These are phyloP conservation scores for Plantago ovata DNA, from an alignment of 257 asterid genomes.

Conservation along the genomic window DNA sequence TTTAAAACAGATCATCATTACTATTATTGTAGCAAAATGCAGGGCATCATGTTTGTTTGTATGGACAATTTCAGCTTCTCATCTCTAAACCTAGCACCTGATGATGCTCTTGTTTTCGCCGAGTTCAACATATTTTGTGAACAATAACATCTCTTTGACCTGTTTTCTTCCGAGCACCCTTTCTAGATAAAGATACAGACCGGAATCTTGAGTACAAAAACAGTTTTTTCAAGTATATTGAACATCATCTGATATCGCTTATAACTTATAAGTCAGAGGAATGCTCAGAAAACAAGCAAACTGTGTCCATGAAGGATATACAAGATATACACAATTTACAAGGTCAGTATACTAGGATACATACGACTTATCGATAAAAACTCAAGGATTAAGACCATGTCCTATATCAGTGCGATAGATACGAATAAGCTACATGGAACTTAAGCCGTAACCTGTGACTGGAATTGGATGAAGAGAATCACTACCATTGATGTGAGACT, in stretches of 20 bases:
- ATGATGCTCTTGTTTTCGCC: no score
- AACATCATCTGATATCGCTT: no score
- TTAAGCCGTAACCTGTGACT: constrained; percentile 19
- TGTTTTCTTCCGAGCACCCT: no score
- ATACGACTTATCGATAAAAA: not conserved
- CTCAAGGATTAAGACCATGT: constrained; percentile 1
- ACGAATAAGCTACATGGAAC: constrained; percentile 20
- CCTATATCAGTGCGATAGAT: not conserved
- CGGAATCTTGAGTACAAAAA: not conserved
- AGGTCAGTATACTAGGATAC: not conserved
- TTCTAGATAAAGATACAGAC: no score
- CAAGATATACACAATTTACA: not conserved
- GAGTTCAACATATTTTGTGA: no score
- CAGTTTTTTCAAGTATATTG: not conserved
- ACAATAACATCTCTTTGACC: no score
- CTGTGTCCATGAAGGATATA: not conserved
- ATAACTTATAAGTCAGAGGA: no score
- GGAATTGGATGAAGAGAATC: constrained; percentile 25
- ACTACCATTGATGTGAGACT: constrained; percentile 26
- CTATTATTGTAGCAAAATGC: no score
- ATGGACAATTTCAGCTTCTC: no score
- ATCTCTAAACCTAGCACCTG: no score
- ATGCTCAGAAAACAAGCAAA: not conserved
- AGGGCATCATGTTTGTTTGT: no score
- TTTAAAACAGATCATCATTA: no score